Percentiles rank a stretch among this genome's conserved stretches.
Conservation (phyloP, 2,329 filamentous ascomycete species). For the Aspergillus thermomutatus region DNA sequence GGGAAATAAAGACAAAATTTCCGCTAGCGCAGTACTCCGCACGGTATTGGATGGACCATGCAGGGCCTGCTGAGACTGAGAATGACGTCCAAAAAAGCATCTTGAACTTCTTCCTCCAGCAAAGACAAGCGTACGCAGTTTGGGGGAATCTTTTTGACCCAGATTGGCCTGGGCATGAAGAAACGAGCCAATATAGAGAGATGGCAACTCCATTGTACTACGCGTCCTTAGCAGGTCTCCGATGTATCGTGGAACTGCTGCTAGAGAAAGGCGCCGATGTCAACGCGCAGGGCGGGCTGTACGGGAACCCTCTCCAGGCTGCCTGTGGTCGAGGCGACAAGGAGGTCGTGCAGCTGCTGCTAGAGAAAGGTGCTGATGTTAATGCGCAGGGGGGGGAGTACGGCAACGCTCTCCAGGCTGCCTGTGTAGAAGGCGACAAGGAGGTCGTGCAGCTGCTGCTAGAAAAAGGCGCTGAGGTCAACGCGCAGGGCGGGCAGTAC, state of each 20-base stretch:
- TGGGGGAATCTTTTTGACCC: conserved; percentile 7
- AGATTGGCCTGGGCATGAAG: too few relatives aligned
- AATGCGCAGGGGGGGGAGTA: too few relatives aligned
- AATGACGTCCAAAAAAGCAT: conserved; percentile 8
- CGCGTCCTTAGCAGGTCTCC: conserved; percentile 8
- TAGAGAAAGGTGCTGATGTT: conserved; percentile 12
- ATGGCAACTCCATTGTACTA: conserved; percentile 11
- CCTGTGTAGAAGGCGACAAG: conserved; percentile 3
- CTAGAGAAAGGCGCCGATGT: conserved; percentile 10
- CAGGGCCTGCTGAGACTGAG: conserved; percentile 5
- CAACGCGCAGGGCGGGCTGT: background rate
- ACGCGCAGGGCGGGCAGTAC: conserved; percentile 4
- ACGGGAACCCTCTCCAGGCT: conserved; percentile 11
- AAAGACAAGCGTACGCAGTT: conserved; percentile 3
- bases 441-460: conserved; percentile 13
- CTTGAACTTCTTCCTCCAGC: conserved; percentile 8
- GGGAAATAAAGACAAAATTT: conserved; percentile 3
- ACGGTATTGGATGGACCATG: conserved; percentile 15
- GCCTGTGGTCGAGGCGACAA: conserved; percentile 6
- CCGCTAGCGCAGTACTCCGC: conserved; percentile 14
- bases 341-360: conserved; percentile 11
- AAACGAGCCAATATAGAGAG: too few relatives aligned
- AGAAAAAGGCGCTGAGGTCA: conserved; percentile 10
- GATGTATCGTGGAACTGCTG: conserved; percentile 4
- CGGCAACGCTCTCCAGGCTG: conserved; percentile 10